A percentile compares a stretch with the other conserved stretches of the same genome.
phyloP scores from a whole-genome alignment of 2,329 filamentous ascomycete genomes.

The Penicillium sp. region DNA sequence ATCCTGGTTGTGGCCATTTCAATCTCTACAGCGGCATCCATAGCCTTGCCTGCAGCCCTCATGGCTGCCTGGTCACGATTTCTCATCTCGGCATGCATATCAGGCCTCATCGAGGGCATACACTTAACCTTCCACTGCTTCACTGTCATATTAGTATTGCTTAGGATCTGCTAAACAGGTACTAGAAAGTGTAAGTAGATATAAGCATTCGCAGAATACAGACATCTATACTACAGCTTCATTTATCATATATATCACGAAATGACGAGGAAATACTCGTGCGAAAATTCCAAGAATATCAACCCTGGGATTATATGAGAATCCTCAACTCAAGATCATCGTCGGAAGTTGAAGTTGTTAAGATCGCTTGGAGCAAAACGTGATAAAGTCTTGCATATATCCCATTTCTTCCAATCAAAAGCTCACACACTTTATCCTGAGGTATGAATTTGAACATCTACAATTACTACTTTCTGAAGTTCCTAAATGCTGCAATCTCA shows the following conservation, averaged over 20 bases:
- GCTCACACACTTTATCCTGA: no score
- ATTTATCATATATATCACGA: background rate
- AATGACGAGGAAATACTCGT: background rate
- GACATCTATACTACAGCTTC: background rate
- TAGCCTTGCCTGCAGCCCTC: background rate
- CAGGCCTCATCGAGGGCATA: no score
- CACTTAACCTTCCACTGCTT: background rate
- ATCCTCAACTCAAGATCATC: background rate
- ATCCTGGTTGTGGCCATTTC: background rate
- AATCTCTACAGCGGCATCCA: background rate
- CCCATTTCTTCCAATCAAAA: no score
- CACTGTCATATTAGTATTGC: background rate
- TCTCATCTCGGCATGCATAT: background rate
- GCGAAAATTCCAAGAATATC: background rate
- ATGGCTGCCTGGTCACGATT: background rate
- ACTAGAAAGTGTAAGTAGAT: background rate
- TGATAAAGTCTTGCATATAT: background rate
- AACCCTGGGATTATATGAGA: no score
- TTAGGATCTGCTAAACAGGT: background rate
- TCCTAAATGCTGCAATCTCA: background rate
- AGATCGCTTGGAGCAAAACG: background rate
- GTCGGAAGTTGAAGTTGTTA: background rate
- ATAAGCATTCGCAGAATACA: background rate
- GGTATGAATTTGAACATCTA: background rate
- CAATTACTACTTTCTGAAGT: background rate